Base-by-base conservation (phyloP, 2,329 filamentous ascomycete genomes). In the Aspergillus ruber region DNA sequence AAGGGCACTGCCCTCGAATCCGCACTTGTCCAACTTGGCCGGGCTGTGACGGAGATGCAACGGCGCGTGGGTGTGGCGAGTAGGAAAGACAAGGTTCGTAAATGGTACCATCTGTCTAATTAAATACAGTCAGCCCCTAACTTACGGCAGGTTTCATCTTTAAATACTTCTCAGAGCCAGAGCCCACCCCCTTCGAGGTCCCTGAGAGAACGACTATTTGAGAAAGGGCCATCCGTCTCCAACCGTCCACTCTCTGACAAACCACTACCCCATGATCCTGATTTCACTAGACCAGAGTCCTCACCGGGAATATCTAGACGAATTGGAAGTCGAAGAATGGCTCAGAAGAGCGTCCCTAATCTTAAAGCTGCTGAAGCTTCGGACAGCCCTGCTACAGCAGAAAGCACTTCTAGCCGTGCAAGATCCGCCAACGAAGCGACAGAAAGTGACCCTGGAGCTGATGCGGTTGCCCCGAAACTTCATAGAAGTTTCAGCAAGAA, bases 11-110 rank as follows among this genome's bases (percentile, higher is more conserved):
- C 80, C 40, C 74, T 96, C 21, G 85, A 85, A 27, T 77, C 81
- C 6, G 74, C 84, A 25, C 76, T 95, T 36, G 79, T 82, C 35
- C 82, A 86, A 65, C 79, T 96, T 17, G 83, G 82, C 53, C 83
- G 81, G 45, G 86, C 93, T 56, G 84, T 94, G 46, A 81, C 83
- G 13, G 88, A 95, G 65, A 94, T 96, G 77, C 85, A 94, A 64
- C 84, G 83, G 64, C 84, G 88, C 61, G 90, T 90, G 40, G 89
- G 86, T 15, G 82, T 88, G 62, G 86, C 91, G 38, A 94, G 88
- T 71, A 81, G 88, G 45, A 83, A 83, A 62, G 86, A 61, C 35
- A 55, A 62, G 82, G 63, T 81, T 82, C 75, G 86, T 88, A 77
- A 17, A 39, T 18, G 10, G 17, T 18, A 39, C 17, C 18, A 21